Evolutionary conservation across 139 green algal genomes (phyloP), one percentile per base, ranked within the genome.

Genomic region (Nannochloris sp.): DNA sequence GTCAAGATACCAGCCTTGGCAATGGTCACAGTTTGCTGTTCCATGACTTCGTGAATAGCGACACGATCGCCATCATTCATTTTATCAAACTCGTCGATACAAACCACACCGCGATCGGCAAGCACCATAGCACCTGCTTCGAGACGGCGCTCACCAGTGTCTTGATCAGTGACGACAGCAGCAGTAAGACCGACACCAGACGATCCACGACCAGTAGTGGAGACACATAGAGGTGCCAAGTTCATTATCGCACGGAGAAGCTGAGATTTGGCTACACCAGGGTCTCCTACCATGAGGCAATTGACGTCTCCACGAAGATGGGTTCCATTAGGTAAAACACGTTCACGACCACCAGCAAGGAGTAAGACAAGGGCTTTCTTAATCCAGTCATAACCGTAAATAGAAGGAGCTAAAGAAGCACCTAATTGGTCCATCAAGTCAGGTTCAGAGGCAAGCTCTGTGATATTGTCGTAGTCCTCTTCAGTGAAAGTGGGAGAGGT

Each of bases 41-140:
- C 90, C 90, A 96, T 96, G 34, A 94, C 86, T 82, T 99, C 94
- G 70, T 99, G 94, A 56, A 99, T 99, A 60, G 94, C 92, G 36
- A 98, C 93, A 3, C 94, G 77, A 78, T 99, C 94, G 42, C 80
- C 71, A 54, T 99, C 94, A 72, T 81, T 95, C 94, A 99, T 99
- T 83, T 99, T 99, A 83, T 99, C 94, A 76, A 99, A 99, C 81
- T 99, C 94, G 65, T 99, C 94, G 51, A 99, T 98, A 82, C 94
- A 98, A 59, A 98, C 94, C 15, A 98, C 71, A 23, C 94, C 94
- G 19, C 93, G 79, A 80, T 99, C 94, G 24, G 94, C 94, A 47
- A 99, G 80, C 45, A 99, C 94, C 92, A 99, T 97, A 45, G 94
- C 94, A 6, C 94, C 94, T 3, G 94, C 94, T 72, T 99, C 93